Base-by-base conservation (phyloP, 169 alveolate genomes). In the Plasmodium vivax region DNA sequence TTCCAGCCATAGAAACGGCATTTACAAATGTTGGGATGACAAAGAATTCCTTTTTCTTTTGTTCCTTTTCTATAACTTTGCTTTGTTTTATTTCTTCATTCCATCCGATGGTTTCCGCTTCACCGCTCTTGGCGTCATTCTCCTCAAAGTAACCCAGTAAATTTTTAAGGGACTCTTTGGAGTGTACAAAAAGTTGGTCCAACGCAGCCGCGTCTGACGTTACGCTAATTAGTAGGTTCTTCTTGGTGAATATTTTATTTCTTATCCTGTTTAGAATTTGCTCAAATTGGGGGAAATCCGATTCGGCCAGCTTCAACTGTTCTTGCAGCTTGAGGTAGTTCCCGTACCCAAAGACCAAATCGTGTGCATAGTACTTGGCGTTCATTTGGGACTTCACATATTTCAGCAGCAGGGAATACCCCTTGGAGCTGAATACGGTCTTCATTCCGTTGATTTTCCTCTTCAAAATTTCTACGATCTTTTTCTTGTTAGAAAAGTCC, bases 1-100 rank as follows among this genome's bases (percentile, higher is more conserved):
- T 82, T 30, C 98, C 98, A 10, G 97, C 96, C 96, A 96, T 94
- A 8, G 96, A 96, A 5, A 96, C 98, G 23, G 93, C 93, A 92
- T 96, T 96, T 36, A 95, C 97, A 58, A 83, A 93, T 23, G 98
- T 94, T 43, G 98, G 97, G 12, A 85, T 94, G 16, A 82, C 85
- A 81, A 92, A 74, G 23, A 92, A 92, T 82, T 92, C 95, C 62
- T 92, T 92, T 81, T 80, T 80, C 34, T 8, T 41, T 27, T 90
- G 38, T 23, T 72, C 87, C 12, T 56, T 62, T 23, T 83, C 88
- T 47, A 92, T 34, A 51, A 92, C 12, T 82, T 92, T 83, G 19
- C 62, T 81, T 32, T 74, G 54, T 83, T 82, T 82, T 58, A 92
- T 92, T 82, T 92, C 92, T 32, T 92, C 92, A 83, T 81, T 92